Evolutionary conservation across 306 rosid genomes (phyloP).

Genomic region (Styphnolobium japonicum): DNA sequence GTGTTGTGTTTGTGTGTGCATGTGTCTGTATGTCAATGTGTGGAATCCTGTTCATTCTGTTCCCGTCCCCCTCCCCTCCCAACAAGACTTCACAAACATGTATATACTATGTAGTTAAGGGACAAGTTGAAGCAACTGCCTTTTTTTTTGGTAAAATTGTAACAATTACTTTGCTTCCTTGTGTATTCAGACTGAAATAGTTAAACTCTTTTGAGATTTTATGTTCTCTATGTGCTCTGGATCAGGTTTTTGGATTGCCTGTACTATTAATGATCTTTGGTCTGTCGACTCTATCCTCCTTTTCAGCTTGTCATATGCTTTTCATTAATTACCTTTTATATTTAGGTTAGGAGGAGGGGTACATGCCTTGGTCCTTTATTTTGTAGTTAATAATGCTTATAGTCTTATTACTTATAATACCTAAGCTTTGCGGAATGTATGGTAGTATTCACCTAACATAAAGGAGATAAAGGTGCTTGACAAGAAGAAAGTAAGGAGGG

Average conservation of each 20-base stretch:
- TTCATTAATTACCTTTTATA: neutral
- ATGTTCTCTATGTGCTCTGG: neutral
- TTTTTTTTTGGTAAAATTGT: neutral
- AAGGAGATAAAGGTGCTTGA: conserved; percentile 74
- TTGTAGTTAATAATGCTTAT: neutral
- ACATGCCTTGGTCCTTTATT: neutral
- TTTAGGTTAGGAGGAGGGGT: neutral
- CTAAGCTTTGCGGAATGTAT: neutral
- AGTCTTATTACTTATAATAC: neutral
- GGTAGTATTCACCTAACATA: conserved; percentile 64
- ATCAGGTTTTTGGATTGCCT: neutral
- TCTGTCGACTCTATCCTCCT: no score
- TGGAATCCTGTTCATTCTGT: neutral
- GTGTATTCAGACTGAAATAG: neutral
- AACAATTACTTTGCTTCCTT: neutral
- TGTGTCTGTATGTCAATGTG: no score
- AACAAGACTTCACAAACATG: neutral
- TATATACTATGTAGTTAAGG: neutral
- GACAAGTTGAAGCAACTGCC: neutral
- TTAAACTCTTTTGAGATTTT: neutral
- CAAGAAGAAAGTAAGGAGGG: conserved; percentile 71
- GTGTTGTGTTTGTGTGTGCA: neutral
- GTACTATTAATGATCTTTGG: neutral
- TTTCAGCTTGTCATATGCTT: neutral
- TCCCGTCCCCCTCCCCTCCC: no score